phyloP scores from a whole-genome alignment of 257 asterid genomes.

The Nicotiana paniculata region DNA sequence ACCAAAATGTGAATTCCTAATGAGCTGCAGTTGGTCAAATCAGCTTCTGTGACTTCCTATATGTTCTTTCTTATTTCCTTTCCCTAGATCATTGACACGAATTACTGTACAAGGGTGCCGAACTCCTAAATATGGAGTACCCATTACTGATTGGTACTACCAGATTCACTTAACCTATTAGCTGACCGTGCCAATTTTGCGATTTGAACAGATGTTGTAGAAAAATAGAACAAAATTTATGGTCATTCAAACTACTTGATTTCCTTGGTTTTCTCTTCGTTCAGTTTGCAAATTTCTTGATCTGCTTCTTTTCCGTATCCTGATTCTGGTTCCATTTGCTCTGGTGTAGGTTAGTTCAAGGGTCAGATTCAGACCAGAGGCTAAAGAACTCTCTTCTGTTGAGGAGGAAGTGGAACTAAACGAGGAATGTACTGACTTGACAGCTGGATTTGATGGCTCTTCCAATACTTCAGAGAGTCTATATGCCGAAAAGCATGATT shows the following conservation, averaged over 20 bases:
- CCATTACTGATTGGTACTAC: background rate
- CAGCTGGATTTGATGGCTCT: conserved; percentile 68
- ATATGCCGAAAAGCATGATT: conserved; percentile 65
- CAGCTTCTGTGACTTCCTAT: background rate
- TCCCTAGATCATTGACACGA: background rate
- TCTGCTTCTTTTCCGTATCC: background rate
- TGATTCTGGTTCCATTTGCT: conserved; percentile 7
- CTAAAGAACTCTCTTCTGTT: conserved; percentile 56
- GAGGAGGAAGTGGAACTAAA: conserved; percentile 53
- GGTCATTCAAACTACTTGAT: background rate
- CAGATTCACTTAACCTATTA: background rate
- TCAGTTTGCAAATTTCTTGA: background rate
- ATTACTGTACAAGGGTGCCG: background rate
- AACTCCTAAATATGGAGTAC: background rate
- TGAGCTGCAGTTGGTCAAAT: background rate
- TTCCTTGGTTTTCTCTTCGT: background rate
- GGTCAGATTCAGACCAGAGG: conserved; percentile 50
- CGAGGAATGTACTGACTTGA: conserved; percentile 62
- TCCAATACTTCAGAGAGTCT: conserved; percentile 83
- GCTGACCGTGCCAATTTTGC: background rate
- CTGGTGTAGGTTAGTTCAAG: conserved; percentile 49
- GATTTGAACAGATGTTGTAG: background rate
- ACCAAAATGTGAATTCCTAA: background rate
- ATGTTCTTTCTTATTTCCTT: conserved; percentile 1
- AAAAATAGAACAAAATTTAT: background rate